phyloP scores from a whole-genome alignment of 2,329 filamentous ascomycete species.

The Aureobasidium sp. region DNA sequence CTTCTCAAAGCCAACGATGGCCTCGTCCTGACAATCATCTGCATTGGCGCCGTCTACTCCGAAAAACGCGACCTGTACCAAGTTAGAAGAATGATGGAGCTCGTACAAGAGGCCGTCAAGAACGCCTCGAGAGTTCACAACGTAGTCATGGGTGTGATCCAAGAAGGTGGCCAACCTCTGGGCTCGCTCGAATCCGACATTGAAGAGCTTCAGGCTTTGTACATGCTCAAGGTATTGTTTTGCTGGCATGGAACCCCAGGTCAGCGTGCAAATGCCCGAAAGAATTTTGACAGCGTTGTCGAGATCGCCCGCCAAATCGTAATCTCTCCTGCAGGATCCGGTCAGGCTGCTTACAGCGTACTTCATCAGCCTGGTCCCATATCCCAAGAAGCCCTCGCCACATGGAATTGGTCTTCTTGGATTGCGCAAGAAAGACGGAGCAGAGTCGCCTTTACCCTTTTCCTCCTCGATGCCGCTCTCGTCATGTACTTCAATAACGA shows the following conservation, averaged over 20 bases:
- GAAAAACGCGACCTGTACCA: slow-evolving; percentile 52
- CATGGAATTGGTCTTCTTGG: slow-evolving; percentile 62
- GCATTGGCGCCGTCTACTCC: slow-evolving; percentile 69
- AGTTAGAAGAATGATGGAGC: slow-evolving; percentile 62
- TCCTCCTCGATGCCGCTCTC: slow-evolving; percentile 57
- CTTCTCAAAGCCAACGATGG: slow-evolving; percentile 59
- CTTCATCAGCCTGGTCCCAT: slow-evolving; percentile 49
- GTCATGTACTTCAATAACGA: slow-evolving; percentile 65
- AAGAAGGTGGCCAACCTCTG: slow-evolving; percentile 36
- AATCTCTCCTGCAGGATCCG: slow-evolving; percentile 48
- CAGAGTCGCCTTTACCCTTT: slow-evolving; percentile 58
- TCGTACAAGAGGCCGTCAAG: slow-evolving; percentile 53
- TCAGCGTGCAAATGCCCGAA: slow-evolving; percentile 58
- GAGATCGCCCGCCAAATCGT: slow-evolving; percentile 51
- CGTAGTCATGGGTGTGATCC: slow-evolving; percentile 34
- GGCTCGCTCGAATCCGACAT: slow-evolving; percentile 37
- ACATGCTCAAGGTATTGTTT: slow-evolving; percentile 55
- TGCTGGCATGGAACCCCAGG: slow-evolving; percentile 63
- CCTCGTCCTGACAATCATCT: slow-evolving; percentile 63
- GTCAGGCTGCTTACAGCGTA: slow-evolving; percentile 47
- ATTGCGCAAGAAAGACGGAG: slow-evolving; percentile 64
- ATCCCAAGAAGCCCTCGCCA: slow-evolving; percentile 42
- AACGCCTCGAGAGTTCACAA: slow-evolving; percentile 48
- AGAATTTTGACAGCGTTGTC: slow-evolving; percentile 52
- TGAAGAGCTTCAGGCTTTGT: slow-evolving; percentile 61